Base-by-base conservation (phyloP, 1,139 yeast genomes). In the Suhomyces ambrosiae region DNA sequence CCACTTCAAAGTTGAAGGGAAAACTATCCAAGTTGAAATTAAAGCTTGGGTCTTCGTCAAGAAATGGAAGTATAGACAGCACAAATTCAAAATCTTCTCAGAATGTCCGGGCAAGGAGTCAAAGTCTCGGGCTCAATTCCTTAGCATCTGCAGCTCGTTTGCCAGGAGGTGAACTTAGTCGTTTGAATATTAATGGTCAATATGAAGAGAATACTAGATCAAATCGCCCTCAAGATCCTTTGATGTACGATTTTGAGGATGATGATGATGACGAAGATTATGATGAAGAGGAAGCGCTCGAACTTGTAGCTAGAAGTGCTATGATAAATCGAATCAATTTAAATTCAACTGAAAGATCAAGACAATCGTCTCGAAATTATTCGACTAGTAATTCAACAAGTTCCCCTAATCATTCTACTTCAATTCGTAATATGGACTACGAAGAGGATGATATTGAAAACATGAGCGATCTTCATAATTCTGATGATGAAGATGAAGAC, bases 401-500 rank as follows among this genome's bases (percentile, higher is more conserved):
- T 7, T 13, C 7, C 23, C 9, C 26, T 11, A 12, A 6, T 5
- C 7, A 9, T 23, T 5, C 24, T n/a, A 23, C n/a, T 23, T 5
- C 34, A 18, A 21, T 22, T n/a, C 32, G 30, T 8, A 30, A 17
- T 10, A 19, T 27, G 18, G 64, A 58, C 13, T 67, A 62, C 9
- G 57, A 58, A 9, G 63, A 58, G 24, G 66, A 60, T 7, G 67
- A 60, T 42, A 55, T 57, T 11, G 63, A 57, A 24, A 54, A 62
- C 34, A 40, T 64, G 36, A 61, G 68, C 37, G 70, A 62, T 35
- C 54, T 65, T 21, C 68, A 63, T 37, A 54, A 58, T 31, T 63
- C 69, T 2, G 74, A 68, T 35, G 71, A 65, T 31, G 74, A 68
- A 22, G 67, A 63, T 12, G 67, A 44, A 37, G 56, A 39, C 48